phyloP scores from a whole-genome alignment of 257 asterid species.

The Solanum piurae region DNA sequence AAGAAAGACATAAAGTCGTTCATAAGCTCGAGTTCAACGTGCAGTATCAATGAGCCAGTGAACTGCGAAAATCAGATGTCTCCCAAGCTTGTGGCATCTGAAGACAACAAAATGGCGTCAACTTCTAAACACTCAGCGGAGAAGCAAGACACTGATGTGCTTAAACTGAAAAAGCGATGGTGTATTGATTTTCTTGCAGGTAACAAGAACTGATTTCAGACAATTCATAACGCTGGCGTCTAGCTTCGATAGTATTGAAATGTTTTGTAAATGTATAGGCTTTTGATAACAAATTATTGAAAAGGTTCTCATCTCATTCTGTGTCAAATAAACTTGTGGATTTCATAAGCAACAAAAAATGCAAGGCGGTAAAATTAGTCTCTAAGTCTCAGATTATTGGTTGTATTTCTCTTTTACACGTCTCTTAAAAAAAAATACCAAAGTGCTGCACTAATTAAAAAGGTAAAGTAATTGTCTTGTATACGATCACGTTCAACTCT shows the following conservation, averaged over 20 bases:
- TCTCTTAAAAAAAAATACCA: background rate
- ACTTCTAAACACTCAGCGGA: background rate
- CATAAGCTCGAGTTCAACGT: background rate
- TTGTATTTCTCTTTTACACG: background rate
- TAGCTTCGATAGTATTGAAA: background rate
- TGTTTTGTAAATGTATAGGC: no score
- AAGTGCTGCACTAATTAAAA: no score
- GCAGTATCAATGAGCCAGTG: background rate
- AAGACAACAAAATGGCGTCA: background rate
- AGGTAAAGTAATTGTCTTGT: no score
- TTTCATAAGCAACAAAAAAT: no score
- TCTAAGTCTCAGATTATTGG: no score
- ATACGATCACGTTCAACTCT: no score
- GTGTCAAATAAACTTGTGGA: no score
- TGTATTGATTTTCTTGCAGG: background rate
- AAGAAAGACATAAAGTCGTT: conserved; percentile 31
- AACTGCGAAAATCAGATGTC: background rate
- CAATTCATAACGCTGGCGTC: background rate
- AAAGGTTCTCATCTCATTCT: background rate
- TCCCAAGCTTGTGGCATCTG: background rate
- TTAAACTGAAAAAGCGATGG: background rate
- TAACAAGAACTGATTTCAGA: background rate
- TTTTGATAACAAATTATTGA: background rate
- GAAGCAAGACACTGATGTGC: background rate
- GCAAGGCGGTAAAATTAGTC: no score